These are phyloP conservation scores for Penicillium lagena DNA, from an alignment of 495 filamentous ascomycete genomes.

Conservation along the genomic window DNA sequence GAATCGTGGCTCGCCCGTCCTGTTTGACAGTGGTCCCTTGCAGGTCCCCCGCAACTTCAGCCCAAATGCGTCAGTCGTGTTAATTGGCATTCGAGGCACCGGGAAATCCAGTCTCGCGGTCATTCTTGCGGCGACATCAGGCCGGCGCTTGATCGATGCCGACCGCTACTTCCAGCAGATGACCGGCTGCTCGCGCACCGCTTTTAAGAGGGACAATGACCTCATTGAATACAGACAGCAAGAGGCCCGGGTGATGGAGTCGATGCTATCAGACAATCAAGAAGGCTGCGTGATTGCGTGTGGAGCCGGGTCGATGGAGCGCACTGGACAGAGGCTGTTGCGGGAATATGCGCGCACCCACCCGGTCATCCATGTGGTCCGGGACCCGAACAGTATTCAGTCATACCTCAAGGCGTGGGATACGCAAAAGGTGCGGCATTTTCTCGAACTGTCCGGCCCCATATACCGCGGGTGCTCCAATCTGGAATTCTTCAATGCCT, in stretches of 20 bases:
- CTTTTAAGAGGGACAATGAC: constrained; percentile 55
- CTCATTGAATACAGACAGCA: constrained; percentile 53
- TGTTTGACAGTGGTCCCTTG: constrained; percentile 20
- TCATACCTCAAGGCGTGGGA: constrained; percentile 54
- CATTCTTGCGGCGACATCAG: constrained; percentile 66
- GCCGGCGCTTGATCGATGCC: constrained; percentile 62
- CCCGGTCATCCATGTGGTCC: constrained; percentile 66
- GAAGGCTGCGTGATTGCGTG: constrained; percentile 66
- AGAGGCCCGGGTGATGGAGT: constrained; percentile 55
- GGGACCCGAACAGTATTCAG: constrained; percentile 59
- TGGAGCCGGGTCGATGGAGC: constrained; percentile 51
- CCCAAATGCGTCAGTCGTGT: constrained; percentile 60
- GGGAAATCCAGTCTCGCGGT: constrained; percentile 74
- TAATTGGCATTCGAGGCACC: constrained; percentile 68
- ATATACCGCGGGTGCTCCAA: constrained; percentile 63
- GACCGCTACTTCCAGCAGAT: constrained; percentile 64
- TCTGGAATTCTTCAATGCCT: constrained; percentile 72
- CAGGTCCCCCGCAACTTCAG: constrained; percentile 41
- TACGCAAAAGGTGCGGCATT: constrained; percentile 46
- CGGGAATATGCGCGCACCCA: constrained; percentile 46
- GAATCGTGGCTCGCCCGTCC: constrained; percentile 26
- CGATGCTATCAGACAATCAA: constrained; percentile 54
- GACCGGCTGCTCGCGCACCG: constrained; percentile 54
- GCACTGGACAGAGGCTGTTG: constrained; percentile 33
- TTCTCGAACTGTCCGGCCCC: constrained; percentile 43